These are phyloP conservation scores for Byssochlamys sp. DNA, from an alignment of 2,329 filamentous ascomycete genomes.

Conservation along the genomic window DNA sequence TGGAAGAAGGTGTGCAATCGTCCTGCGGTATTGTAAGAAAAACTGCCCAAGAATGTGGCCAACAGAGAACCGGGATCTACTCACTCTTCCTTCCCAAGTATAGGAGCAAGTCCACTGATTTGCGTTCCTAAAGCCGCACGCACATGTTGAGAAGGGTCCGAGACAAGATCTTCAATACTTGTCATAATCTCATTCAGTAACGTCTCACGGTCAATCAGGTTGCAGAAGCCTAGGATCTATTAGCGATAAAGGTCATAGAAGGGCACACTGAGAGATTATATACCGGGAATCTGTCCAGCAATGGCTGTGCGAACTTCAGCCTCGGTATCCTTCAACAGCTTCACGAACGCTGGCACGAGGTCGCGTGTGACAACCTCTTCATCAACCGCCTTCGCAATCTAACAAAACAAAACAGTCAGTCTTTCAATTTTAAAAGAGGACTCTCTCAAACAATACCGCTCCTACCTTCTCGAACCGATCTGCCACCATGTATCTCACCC, in stretches of 20 bases:
- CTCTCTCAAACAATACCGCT: neutral
- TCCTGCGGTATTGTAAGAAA: conserved; percentile 45
- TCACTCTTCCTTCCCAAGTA: conserved; percentile 94
- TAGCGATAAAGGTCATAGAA: conserved; percentile 8
- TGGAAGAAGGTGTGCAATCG: conserved; percentile 87
- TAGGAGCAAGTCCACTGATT: conserved; percentile 91
- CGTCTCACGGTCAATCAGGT: conserved; percentile 72
- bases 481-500: conserved; percentile 97
- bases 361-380: conserved; percentile 91
- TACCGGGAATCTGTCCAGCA: conserved; percentile 86
- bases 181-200: conserved; percentile 95
- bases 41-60: conserved; percentile 1
- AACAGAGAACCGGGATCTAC: conserved; percentile 22
- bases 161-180: conserved; percentile 89
- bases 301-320: conserved; percentile 95
- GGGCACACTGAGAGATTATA: conserved; percentile 5
- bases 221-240: conserved; percentile 65
- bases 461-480: conserved; percentile 91
- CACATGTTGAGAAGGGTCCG: conserved; percentile 92
- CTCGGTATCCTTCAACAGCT: conserved; percentile 93
- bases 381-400: conserved; percentile 97
- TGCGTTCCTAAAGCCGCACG: conserved; percentile 90
- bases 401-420: conserved; percentile 6
- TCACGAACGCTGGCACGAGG: conserved; percentile 91
- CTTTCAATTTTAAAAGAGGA: neutral